Base-by-base conservation (phyloP, 192 early-diverging fungal genomes). In the Backusella westeae region DNA sequence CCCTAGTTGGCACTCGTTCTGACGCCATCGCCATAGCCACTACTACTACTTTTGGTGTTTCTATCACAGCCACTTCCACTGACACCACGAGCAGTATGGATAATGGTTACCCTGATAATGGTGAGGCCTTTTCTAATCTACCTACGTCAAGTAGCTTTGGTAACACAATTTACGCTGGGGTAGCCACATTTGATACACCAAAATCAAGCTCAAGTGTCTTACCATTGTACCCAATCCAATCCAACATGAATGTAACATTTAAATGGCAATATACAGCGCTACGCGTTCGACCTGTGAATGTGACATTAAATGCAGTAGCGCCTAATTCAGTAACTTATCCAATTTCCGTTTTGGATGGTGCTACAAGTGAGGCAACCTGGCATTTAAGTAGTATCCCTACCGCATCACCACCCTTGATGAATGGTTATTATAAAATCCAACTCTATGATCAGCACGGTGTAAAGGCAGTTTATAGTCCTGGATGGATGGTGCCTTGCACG, bases 361-460 rank as follows among this genome's bases (percentile, higher is more conserved):
- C 29, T 19, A 36, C 29, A 8, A 68, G 34, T n/a, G 29, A 34
- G 35, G 67, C 67, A 9, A 68, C 67, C 17, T 68, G 67, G 67
- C 4, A 68, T 36, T 35, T 68, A 5, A 68, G 29, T 34, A 36
- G 19, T 17, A 9, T 36, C 17, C 67, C 67, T 15, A 68, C 34
- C 7, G 17, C 26, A 9, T 34, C 26, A 17, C 67, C 67, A 68
- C 81, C 81, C n/a, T 69, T 82, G 65, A 74, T 79, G 63, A 78
- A 78, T 41, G 81, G 77, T 5, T 73, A 38, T 35, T 82, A 82
- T 65, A 78, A 78, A 10, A 82, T 82, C 17, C 69, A 73, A 32
- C 26, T 82, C 1, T 76, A 76, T 44, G 81, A 82, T 67, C 81
- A 82, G 59, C 81, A 77, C 32, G 81, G 81, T 34, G 38, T 70